These are phyloP conservation scores for Globisporangium splendens DNA, from an alignment of 352 stramenopile genomes.

Conservation along the genomic window DNA sequence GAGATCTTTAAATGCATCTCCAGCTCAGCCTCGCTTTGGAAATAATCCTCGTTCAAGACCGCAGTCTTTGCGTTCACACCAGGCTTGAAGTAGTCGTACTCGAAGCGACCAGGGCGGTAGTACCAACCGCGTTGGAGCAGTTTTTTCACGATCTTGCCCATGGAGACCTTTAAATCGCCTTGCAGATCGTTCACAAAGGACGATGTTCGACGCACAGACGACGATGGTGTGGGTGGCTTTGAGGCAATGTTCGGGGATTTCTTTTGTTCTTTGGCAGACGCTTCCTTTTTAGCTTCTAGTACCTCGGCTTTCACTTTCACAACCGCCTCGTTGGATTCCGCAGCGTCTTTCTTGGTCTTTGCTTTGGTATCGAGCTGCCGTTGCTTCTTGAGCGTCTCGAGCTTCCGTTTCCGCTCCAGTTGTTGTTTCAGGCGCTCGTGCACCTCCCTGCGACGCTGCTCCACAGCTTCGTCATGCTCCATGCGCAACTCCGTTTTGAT, in stretches of 20 bases:
- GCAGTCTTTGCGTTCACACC: constrained; percentile 45
- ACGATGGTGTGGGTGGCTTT: not conserved
- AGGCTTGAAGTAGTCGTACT: constrained; percentile 86
- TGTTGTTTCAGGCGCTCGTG: constrained; percentile 12
- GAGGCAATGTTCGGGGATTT: not conserved
- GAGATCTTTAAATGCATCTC: constrained; percentile 66
- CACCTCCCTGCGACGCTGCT: constrained; percentile 47
- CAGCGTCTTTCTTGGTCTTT: constrained; percentile 11
- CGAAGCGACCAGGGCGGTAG: constrained; percentile 68
- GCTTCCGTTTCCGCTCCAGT: constrained; percentile 14
- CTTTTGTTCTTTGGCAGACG: not conserved
- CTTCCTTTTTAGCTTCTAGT: constrained; percentile 1
- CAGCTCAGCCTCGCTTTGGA: constrained; percentile 62
- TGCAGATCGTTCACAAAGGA: constrained; percentile 9
- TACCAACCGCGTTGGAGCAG: constrained; percentile 56
- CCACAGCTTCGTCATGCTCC: constrained; percentile 50
- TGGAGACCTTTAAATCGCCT: constrained; percentile 35
- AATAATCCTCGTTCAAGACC: constrained; percentile 65
- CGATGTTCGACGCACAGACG: not conserved
- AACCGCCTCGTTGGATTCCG: not conserved
- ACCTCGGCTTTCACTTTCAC: not conserved
- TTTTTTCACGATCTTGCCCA: constrained; percentile 57
- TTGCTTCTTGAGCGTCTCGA: constrained; percentile 18
- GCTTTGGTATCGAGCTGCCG: constrained; percentile 22
- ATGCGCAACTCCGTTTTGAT: constrained; percentile 51